Evolutionary conservation across 495 filamentous ascomycete species (phyloP).

Genomic region (Penicillium angulare): DNA sequence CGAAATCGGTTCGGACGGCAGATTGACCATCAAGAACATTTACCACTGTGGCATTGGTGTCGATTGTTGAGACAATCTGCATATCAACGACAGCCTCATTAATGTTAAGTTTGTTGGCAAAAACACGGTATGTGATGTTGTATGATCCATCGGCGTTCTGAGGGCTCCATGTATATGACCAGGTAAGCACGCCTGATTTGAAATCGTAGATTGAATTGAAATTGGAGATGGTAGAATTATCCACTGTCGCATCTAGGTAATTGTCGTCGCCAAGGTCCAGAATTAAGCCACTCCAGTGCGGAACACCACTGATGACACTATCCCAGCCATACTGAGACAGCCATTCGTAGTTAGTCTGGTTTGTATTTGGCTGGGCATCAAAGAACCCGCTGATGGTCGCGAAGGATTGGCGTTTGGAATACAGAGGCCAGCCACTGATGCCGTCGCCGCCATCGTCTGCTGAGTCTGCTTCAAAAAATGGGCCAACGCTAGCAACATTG

Average conservation of each 20-base stretch:
- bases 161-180: conserved; percentile 68
- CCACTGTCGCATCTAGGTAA: conserved; percentile 61
- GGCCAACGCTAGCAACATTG: conserved; percentile 61
- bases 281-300: conserved; percentile 64
- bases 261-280: conserved; percentile 54
- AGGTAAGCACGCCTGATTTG: conserved; percentile 59
- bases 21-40: conserved; percentile 59
- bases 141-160: conserved; percentile 45
- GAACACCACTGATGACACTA: conserved; percentile 70
- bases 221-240: conserved; percentile 54
- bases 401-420: conserved; percentile 64
- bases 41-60: conserved; percentile 49
- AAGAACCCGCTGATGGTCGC: conserved; percentile 75
- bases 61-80: conserved; percentile 47
- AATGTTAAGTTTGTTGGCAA: conserved; percentile 59
- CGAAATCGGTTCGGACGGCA: conserved; percentile 58
- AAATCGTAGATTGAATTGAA: conserved; percentile 65
- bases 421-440: conserved; percentile 76
- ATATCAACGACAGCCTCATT: conserved; percentile 63
- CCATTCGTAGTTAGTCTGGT: conserved; percentile 70
- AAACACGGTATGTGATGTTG: conserved; percentile 57
- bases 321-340: conserved; percentile 69
- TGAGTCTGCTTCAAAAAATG: conserved; percentile 67
- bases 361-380: conserved; percentile 59
- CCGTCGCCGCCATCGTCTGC: conserved; percentile 45